Evolutionary conservation across 2,329 filamentous ascomycete genomes (phyloP).

Genomic region (Calycina marina): DNA sequence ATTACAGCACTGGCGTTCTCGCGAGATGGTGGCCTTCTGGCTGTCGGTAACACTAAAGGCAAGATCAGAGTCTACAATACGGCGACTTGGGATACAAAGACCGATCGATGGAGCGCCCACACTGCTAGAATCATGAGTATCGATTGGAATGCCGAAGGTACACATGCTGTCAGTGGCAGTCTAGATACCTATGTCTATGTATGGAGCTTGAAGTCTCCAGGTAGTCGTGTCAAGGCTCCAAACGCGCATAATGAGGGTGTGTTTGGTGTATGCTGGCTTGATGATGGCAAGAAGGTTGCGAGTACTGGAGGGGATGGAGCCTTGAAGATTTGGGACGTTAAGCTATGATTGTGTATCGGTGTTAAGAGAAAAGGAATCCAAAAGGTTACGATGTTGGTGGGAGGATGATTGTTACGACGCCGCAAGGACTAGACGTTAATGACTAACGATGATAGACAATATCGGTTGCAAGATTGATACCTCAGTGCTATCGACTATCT

Average conservation of each 20-base stretch:
- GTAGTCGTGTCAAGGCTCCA: conserved; percentile 65
- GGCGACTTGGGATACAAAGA: conserved; percentile 53
- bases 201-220: conserved; percentile 76
- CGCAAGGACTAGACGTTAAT: too few species aligned
- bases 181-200: conserved; percentile 87
- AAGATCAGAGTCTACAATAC: conserved; percentile 76
- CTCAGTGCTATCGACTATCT: too few species aligned
- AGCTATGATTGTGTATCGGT: too few species aligned
- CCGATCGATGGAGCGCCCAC: conserved; percentile 65
- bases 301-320: conserved; percentile 78
- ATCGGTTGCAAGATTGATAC: too few species aligned
- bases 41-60: conserved; percentile 68
- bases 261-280: conserved; percentile 71
- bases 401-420: not conserved
- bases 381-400: conserved; percentile 21
- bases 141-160: conserved; percentile 65
- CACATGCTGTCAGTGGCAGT: conserved; percentile 68
- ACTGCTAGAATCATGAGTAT: conserved; percentile 53
- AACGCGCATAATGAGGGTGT: conserved; percentile 97
- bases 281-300: conserved; percentile 49
- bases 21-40: conserved; percentile 58
- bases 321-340: conserved; percentile 75
- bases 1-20: conserved; percentile 80
- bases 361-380: too few species aligned
- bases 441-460: too few species aligned